Evolutionary conservation across 192 early-diverging fungal genomes (phyloP), one percentile per base, ranked within the genome.

Genomic region (Ambispora gerdemannii): DNA sequence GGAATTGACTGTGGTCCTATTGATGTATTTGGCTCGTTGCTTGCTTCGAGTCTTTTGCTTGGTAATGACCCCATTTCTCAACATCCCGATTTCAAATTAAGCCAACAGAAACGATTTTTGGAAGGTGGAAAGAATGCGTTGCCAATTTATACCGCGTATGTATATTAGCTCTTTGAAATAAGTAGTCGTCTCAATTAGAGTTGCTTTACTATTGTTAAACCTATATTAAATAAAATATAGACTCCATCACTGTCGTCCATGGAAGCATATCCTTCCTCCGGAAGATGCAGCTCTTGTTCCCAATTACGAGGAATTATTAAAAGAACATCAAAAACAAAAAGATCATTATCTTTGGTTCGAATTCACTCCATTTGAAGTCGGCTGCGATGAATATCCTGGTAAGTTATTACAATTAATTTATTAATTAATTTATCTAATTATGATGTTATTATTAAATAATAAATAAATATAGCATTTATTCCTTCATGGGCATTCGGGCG

Each of bases 261-360:
- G 79, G 61, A 83, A 83, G 35, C 59, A 74, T 27, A 70, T 72
- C 4, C 70, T 80, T 15, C 31, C 59, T 10, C 31, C 13, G 13
- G 43, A 53, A 28, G 58, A 70, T 3, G 43, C 68, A n/a, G 72
- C 30, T 28, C 50, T 24, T 35, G 53, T 77, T 32, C 76, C 72
- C 10, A 65, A 77, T 24, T 75, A 85, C 49, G 55, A 71, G 31
- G 63, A 83, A 52, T 70, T 38, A 7, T 65, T 64, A 13, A 73
- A 77, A 49, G 51, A 72, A 43, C 50, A 83, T 52, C 67, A 43
- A 3, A 66, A 73, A 8, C 70, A 76, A 36, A 62, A 70, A 1
- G 83, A 80, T 63, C 76, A 76, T 71, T 89, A 82, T 67, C 89
- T 91, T 55, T 94, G 92, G 92, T 92, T 92, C 73, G 92, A 94